A percentile compares a stretch with the other conserved stretches of the same genome.
Evolutionary conservation across 2,329 filamentous ascomycete species (phyloP).

Genomic region (Aspergillus udagawae): DNA sequence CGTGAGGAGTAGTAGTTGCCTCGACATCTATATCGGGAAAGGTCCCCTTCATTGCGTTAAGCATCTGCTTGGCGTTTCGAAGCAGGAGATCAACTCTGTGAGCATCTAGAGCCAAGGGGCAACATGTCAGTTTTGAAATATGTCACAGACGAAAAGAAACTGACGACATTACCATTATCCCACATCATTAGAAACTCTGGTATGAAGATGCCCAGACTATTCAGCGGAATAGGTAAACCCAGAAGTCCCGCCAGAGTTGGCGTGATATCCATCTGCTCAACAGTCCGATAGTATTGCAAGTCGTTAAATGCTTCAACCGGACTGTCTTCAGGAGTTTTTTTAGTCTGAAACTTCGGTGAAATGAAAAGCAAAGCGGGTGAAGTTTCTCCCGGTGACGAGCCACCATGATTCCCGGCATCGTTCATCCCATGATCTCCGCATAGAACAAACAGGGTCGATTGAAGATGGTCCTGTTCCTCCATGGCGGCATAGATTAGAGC

Average conservation of each 20-base stretch:
- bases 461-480: slow-evolving; percentile 63
- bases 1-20: slow-evolving; percentile 11
- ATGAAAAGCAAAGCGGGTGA: slow-evolving; percentile 89
- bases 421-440: slow-evolving; percentile 99
- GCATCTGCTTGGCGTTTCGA: slow-evolving; percentile 76
- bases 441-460: slow-evolving; percentile 76
- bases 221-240: slow-evolving; percentile 81
- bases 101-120: slow-evolving; percentile 21
- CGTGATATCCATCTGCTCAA: slow-evolving; percentile 94
- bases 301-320: slow-evolving; percentile 62
- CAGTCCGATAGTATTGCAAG: slow-evolving; percentile 75
- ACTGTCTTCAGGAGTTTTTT: slow-evolving; percentile 44
- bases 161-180: slow-evolving; percentile 52
- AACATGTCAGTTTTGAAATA: slow-evolving; percentile 7
- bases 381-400: slow-evolving; percentile 88
- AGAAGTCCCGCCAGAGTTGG: slow-evolving; percentile 83
- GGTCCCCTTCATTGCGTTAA: slow-evolving; percentile 69
- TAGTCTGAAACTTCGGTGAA: slow-evolving; percentile 69
- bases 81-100: slow-evolving; percentile 67
- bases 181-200: slow-evolving; percentile 74
- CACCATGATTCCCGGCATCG: slow-evolving; percentile 93
- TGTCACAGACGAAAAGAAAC: neutral
- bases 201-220: slow-evolving; percentile 86
- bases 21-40: slow-evolving; percentile 57
- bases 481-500: slow-evolving; percentile 72